Evolutionary conservation across 257 asterid genomes (phyloP).

Genomic region (Marsdenia floribunda): DNA sequence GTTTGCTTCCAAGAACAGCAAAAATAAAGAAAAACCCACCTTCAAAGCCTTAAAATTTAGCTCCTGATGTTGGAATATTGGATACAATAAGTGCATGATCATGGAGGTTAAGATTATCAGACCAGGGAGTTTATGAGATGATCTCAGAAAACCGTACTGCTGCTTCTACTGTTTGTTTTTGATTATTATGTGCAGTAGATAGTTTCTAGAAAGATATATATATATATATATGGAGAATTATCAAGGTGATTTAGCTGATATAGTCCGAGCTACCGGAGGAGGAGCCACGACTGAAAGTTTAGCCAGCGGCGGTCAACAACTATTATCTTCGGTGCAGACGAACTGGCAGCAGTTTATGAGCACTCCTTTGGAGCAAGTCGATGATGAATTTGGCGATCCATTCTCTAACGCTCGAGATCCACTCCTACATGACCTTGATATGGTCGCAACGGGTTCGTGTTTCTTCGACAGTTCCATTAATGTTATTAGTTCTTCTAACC

Average conservation of each 20-base stretch:
- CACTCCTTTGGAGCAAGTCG: slow-evolving; percentile 13
- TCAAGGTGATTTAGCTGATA: slow-evolving; percentile 80
- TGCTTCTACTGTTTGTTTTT: no score
- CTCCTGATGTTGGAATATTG: no score
- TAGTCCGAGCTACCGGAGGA: slow-evolving; percentile 45
- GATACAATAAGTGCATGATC: no score
- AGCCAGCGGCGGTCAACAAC: slow-evolving; percentile 2
- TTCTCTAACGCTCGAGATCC: slow-evolving; percentile 67
- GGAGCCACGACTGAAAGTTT: slow-evolving; percentile 8
- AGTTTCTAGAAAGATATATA: no score
- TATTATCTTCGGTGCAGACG: neutral
- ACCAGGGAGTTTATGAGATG: no score
- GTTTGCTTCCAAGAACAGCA: neutral
- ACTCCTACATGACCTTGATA: slow-evolving; percentile 37
- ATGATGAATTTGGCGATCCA: slow-evolving; percentile 72
- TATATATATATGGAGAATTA: slow-evolving; percentile 42
- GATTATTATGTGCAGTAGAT: no score
- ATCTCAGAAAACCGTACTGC: no score
- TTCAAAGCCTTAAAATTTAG: no score
- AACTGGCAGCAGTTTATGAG: slow-evolving; percentile 55
- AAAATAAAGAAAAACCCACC: no score
- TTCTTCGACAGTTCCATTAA: slow-evolving; percentile 17
- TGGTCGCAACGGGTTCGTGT: slow-evolving; percentile 17
- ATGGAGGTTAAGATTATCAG: no score
- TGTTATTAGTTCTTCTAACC: neutral